A percentile compares a stretch with the other conserved stretches of the same genome.
phyloP scores from a whole-genome alignment of 495 filamentous ascomycete genomes.

The Mycothermus thermophilus region DNA sequence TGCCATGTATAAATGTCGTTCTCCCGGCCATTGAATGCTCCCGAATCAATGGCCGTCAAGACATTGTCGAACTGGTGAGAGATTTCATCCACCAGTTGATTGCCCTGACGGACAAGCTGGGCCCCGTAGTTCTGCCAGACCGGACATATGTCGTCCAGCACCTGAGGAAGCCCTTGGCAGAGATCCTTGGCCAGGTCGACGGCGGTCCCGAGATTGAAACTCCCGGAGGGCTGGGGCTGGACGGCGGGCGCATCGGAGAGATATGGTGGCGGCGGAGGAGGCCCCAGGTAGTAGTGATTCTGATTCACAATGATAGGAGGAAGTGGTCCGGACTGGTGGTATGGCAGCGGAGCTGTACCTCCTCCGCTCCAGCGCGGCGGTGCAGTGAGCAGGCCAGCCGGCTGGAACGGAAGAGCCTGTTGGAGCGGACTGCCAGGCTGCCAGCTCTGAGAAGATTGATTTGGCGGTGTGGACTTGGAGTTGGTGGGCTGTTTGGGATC shows the following conservation, averaged over 20 bases:
- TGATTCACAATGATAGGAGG: constrained; percentile 35
- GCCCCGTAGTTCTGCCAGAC: constrained; percentile 23
- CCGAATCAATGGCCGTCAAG: constrained; percentile 54
- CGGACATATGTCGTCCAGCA: constrained; percentile 25
- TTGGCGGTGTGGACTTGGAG: constrained; percentile 11
- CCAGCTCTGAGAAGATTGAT: constrained; percentile 11
- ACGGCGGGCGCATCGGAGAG: too few relatives aligned
- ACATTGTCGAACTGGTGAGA: constrained; percentile 44
- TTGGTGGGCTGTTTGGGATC: constrained; percentile 4
- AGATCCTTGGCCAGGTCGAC: constrained; percentile 24
- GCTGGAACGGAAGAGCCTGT: constrained; percentile 15
- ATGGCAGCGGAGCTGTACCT: constrained; percentile 10
- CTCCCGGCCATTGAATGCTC: constrained; percentile 49
- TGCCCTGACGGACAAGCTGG: constrained; percentile 30
- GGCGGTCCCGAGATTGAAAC: constrained; percentile 25
- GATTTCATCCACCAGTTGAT: constrained; percentile 43
- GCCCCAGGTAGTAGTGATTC: constrained; percentile 32
- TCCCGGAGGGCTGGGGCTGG: too few relatives aligned
- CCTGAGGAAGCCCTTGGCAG: constrained; percentile 15
- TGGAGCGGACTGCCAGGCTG: constrained; percentile 13
- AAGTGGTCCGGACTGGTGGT: constrained; percentile 17
- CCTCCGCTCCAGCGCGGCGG: constrained; percentile 20
- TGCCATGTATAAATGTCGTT: constrained; percentile 39
- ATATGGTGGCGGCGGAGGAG: constrained; percentile 13
- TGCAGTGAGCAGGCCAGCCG: constrained; percentile 23